phyloP scores from a whole-genome alignment of 2,329 filamentous ascomycete species.

The Fusarium tricinctum region DNA sequence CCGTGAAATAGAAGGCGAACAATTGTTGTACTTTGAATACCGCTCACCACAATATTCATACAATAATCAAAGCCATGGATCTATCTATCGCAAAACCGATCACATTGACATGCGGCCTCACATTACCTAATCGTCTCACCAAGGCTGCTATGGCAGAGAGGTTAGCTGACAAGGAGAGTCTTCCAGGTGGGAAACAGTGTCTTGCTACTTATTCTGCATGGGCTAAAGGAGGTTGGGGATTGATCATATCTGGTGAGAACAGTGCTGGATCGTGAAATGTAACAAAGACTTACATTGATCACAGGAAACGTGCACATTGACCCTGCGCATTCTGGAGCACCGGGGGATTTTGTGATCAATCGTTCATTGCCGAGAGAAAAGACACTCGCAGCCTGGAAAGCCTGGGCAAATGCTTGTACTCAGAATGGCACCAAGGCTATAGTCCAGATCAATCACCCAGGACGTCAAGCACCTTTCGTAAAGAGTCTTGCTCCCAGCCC shows the following conservation, averaged over 20 bases:
- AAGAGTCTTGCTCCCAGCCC: not conserved
- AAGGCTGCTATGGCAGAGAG: slow-evolving; percentile 7
- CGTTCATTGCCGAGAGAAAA: not conserved
- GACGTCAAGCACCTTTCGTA: slow-evolving; percentile 1
- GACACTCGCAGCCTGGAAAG: not conserved
- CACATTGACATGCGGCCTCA: slow-evolving; percentile 3
- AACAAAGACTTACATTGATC: not conserved
- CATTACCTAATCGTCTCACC: not conserved
- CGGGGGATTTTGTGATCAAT: not conserved
- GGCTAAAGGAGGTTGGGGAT: not conserved
- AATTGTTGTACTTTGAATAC: too few relatives aligned
- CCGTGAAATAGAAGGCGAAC: too few relatives aligned
- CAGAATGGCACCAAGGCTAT: not conserved
- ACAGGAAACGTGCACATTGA: not conserved
- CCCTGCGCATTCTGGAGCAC: not conserved
- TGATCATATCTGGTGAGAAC: not conserved
- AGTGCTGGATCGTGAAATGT: too few relatives aligned
- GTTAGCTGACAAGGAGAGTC: not conserved
- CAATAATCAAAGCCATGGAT: not conserved
- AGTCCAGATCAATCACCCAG: slow-evolving; percentile 4
- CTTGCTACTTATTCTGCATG: not conserved
- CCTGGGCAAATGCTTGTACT: not conserved
- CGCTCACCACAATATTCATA: too few relatives aligned
- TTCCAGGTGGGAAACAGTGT: slow-evolving; percentile 3
- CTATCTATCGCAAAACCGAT: not conserved